A percentile compares a stretch with the other conserved stretches of the same genome.
Evolutionary conservation across 352 stramenopile species (phyloP).

Genomic region (Pythium dissotocum): DNA sequence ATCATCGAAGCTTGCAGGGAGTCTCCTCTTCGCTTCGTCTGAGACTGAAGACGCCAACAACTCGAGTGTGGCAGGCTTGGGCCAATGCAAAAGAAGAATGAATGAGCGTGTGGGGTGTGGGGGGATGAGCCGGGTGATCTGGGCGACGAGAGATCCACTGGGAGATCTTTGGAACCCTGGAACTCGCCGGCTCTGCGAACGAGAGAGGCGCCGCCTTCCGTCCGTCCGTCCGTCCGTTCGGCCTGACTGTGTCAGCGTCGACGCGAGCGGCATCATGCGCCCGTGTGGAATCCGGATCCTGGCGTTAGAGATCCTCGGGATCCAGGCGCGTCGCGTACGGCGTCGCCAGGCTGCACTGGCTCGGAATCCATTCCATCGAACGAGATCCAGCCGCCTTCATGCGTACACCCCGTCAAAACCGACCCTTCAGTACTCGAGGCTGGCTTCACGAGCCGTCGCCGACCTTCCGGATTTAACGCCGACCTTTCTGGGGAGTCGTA

Average conservation of each 20-base stretch:
- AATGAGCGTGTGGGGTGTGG: not conserved
- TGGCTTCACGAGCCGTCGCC: too few species aligned
- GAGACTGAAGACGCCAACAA: not conserved
- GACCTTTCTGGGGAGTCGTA: not conserved
- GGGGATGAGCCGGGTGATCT: constrained; percentile 1
- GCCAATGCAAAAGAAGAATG: not conserved
- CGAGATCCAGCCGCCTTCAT: too few species aligned
- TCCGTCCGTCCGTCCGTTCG: too few species aligned
- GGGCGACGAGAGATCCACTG: constrained; percentile 6
- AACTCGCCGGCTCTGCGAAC: not conserved
- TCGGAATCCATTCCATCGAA: constrained; percentile 3
- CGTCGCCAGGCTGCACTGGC: too few species aligned
- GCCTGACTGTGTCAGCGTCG: too few species aligned
- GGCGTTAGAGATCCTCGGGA: not conserved
- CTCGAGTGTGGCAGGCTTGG: not conserved
- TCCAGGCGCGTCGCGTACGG: constrained; percentile 11
- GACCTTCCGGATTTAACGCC: too few species aligned
- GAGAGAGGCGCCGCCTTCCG: too few species aligned
- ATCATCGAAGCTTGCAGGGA: not conserved
- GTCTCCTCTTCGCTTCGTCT: too few species aligned
- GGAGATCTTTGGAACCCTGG: constrained; percentile 17
- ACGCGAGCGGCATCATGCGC: too few species aligned
- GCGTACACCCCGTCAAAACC: too few species aligned
- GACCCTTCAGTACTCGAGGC: too few species aligned
- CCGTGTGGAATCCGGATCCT: too few species aligned